Base-by-base conservation (phyloP, 2,329 filamentous ascomycete species). In the Paradendryphiella salina region DNA sequence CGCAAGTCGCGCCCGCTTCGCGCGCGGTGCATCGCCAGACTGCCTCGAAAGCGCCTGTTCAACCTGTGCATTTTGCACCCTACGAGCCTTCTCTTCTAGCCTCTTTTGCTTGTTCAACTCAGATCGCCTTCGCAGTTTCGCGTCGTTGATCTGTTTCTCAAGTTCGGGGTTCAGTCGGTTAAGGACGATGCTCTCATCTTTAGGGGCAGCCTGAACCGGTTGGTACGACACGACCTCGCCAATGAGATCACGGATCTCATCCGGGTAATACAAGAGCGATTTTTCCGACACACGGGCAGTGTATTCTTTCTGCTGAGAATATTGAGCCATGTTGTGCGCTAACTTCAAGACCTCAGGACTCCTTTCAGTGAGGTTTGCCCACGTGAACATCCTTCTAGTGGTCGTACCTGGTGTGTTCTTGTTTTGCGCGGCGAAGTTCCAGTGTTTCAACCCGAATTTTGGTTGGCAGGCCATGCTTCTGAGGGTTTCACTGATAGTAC, bases 401-500 rank as follows among this genome's bases (percentile, higher is more conserved):
- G 79, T 72, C 60, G 77, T 76, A 3, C 45, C 55, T 7, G 51
- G 55, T 3, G 58, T 59, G 9, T 56, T 53, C 35, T 56, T 47
- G 23, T 55, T 56, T 9, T 59, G 59, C 14, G 66, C 49, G 5
- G 55, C 44, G 36, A 69, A 69, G 4, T 75, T 61, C 37, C 82
- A 64, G 52, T 80, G 79, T 38, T 77, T 79, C 33, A 86, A 66
- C 46, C 78, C 80, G 9, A 79, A 78, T 2, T 47, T 38, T 21
- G 65, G 60, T 15, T 74, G 67, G 32, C 77, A 74, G 31, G 82
- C 69, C 53, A 85, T 68, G 15, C 74, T 65, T 51, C 79, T 80
- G 40, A 84, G 68, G 2, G 79, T 72, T 11, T 72, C 73, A 21
- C 75, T 77, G 23, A 85, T 66, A 1, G 82, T 84, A 31, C 77